phyloP scores from a whole-genome alignment of 768 basidiomycete species.

The Mycena vulgaris region DNA sequence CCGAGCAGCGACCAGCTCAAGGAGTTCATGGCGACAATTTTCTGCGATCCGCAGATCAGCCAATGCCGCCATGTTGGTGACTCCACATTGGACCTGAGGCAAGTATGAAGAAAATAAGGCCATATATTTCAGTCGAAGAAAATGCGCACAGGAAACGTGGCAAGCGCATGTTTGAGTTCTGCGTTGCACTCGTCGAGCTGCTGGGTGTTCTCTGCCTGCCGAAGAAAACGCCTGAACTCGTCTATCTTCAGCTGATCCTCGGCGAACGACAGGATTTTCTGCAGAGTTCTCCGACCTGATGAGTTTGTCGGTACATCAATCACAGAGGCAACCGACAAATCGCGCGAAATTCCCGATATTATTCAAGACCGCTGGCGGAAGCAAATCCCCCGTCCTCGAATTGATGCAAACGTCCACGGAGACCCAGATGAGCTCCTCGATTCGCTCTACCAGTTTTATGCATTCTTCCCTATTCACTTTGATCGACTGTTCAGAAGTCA shows the following conservation, averaged over 20 bases:
- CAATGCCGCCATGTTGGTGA: not conserved
- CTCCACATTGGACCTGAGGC: not conserved
- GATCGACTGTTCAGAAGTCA: not conserved
- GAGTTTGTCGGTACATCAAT: too few relatives aligned
- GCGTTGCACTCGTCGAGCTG: not conserved
- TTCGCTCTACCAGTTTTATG: not conserved
- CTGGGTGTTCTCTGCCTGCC: not conserved
- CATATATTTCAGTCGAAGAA: too few relatives aligned
- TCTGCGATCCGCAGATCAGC: not conserved
- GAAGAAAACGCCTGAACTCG: not conserved
- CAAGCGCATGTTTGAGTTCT: not conserved
- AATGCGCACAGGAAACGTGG: not conserved
- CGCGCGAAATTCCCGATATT: slow-evolving; percentile 1
- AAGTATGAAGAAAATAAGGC: not conserved
- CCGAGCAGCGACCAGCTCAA: not conserved
- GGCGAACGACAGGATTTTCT: not conserved
- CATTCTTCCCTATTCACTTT: not conserved
- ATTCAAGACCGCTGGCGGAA: not conserved
- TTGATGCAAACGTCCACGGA: not conserved
- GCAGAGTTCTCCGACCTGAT: slow-evolving; percentile 12
- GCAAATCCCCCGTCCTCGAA: not conserved
- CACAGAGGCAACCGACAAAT: not conserved
- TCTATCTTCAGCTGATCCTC: not conserved
- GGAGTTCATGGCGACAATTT: not conserved
- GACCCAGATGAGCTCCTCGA: not conserved